Conservation (phyloP, 805 yeast genomes). For the Pichia nanzhaoensis region DNA sequence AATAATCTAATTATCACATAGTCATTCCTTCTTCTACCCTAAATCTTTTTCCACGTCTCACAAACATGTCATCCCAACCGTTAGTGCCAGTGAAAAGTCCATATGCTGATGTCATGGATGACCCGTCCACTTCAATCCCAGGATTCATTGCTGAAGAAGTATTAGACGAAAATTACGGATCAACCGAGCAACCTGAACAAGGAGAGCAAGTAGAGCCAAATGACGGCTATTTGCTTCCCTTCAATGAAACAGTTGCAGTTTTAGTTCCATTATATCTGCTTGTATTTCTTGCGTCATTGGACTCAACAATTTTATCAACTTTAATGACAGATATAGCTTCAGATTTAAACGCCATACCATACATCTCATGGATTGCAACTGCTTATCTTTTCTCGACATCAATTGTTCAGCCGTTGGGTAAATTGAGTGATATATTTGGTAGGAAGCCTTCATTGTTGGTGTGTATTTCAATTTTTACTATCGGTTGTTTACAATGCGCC, state of each 20-base stretch:
- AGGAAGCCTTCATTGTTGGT: constrained; percentile 45
- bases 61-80: background rate
- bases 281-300: constrained; percentile 58
- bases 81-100: constrained; percentile 4
- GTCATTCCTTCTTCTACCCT: no score
- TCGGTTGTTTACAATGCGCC: constrained; percentile 54
- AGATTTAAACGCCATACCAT: constrained; percentile 56
- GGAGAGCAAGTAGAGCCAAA: background rate
- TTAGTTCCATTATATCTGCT: constrained; percentile 39
- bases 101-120: constrained; percentile 10
- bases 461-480: constrained; percentile 48
- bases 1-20: no score
- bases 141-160: constrained; percentile 27
- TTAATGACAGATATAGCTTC: constrained; percentile 60
- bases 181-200: constrained; percentile 2
- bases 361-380: constrained; percentile 68
- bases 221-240: constrained; percentile 25
- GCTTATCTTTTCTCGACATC: constrained; percentile 62
- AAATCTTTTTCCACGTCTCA: no score
- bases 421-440: constrained; percentile 66
- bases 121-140: constrained; percentile 25
- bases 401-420: constrained; percentile 71
- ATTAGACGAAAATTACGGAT: constrained; percentile 16
- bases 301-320: constrained; percentile 63
- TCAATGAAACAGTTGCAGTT: constrained; percentile 27